phyloP scores from a whole-genome alignment of 495 filamentous ascomycete genomes.

The Bacidia gigantensis region DNA sequence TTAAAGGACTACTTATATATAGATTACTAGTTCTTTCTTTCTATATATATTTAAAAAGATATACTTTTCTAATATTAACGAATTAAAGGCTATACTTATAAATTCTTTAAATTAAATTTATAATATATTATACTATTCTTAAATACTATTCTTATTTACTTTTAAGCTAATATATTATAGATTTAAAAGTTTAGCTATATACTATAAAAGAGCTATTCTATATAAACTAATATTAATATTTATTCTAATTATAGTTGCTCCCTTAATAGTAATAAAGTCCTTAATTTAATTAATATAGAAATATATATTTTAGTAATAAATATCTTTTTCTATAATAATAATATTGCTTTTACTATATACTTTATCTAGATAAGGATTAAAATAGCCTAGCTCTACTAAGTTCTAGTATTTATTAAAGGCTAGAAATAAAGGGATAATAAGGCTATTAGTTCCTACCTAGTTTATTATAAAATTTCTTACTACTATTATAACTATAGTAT shows the following conservation, averaged over 20 bases:
- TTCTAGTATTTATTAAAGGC: too few relatives aligned
- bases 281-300: background rate
- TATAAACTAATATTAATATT: slow-evolving; percentile 3
- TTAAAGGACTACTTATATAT: slow-evolving; percentile 3
- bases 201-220: background rate
- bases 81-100: background rate
- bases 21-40: background rate
- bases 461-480: too few relatives aligned
- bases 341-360: background rate
- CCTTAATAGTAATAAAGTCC: background rate
- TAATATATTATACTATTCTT: background rate
- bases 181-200: background rate
- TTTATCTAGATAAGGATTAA: background rate
- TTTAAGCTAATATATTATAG: background rate
- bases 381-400: too few relatives aligned
- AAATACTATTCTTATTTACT: background rate
- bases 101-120: background rate
- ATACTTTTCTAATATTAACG: slow-evolving; percentile 5
- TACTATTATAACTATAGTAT: background rate
- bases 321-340: background rate
- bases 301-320: background rate
- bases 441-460: too few relatives aligned
- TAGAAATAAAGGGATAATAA: too few relatives aligned
- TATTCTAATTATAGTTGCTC: background rate
- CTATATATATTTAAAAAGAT: slow-evolving; percentile 1